Evolutionary conservation across 2,329 filamentous ascomycete species (phyloP), one percentile per base, ranked within the genome.

Genomic region (Dendryphion nanum): DNA sequence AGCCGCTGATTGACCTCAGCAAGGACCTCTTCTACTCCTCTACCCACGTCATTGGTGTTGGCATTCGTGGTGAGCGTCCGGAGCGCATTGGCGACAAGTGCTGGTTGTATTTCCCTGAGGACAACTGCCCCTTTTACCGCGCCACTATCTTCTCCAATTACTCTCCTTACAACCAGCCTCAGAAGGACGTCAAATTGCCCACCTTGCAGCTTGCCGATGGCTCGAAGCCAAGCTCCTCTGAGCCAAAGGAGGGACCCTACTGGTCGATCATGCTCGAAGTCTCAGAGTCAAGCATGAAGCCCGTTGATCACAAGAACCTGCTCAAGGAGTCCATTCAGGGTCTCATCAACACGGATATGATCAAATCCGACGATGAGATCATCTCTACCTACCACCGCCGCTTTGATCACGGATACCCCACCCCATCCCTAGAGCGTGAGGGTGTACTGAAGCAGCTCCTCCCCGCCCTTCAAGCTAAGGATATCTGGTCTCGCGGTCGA

Each of bases 91-190:
- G 93, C 51, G 93, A 98, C 77, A 98, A 97, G 81, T 98, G 93
- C 83, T 98, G 93, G 90, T 78, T 98, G 52, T 98, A 98, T 81
- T 98, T 97, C 82, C 93, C 93, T 47, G 93, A 98, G 71, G 86
- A 95, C 70, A 85, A 98, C 79, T 96, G 89, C 77, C 89, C 89
- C 66, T 98, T 98, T 79, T 98, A 98, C 79, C 88, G 93, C 57
- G 93, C 93, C 63, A 98, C 93, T 64, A 97, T 98, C 75, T 98
- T 98, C 82, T 97, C 91, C 72, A 98, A 98, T 81, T 98, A 98
- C 80, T 97, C 93, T 16, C 93, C 91, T 37, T 83, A 95, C 81
- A 98, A 98, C 78, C 93, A 97, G 75, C 93, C 93, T 21, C 75
- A 86, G 51, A 76, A 82, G 42, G 82, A 84, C 41, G 83, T 78